Base-by-base conservation (phyloP, 2,329 filamentous ascomycete genomes). In the Basipetospora chlamydospora region DNA sequence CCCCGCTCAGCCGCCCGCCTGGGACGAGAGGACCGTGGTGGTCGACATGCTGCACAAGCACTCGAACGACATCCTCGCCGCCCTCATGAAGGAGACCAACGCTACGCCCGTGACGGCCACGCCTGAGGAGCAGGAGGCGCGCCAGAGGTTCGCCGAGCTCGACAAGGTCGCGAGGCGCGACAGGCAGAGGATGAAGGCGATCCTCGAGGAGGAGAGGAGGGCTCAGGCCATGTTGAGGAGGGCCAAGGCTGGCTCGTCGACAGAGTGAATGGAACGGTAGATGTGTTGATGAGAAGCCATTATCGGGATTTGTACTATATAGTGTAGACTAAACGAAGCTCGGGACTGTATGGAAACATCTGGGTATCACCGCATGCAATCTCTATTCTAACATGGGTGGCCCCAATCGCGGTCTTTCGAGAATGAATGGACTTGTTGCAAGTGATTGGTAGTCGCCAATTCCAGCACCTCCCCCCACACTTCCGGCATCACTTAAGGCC, bases 401-500 rank as follows among this genome's bases (percentile, higher is more conserved):
- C n/a, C n/a, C n/a, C n/a, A n/a, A n/a, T n/a, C n/a, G n/a, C n/a
- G n/a, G n/a, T n/a, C n/a, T n/a, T n/a, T n/a, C n/a, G n/a, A n/a
- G n/a, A n/a, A n/a, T n/a, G n/a, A n/a, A n/a, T n/a, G n/a, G n/a
- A n/a, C n/a, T n/a, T n/a, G n/a, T n/a, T n/a, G n/a, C n/a, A n/a
- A n/a, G n/a, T n/a, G n/a, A n/a, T n/a, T n/a, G n/a, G n/a, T n/a
- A n/a, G n/a, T n/a, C n/a, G n/a, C n/a, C n/a, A n/a, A n/a, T n/a
- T n/a, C n/a, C n/a, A n/a, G n/a, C n/a, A n/a, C n/a, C n/a, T n/a
- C n/a, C n/a, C n/a, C n/a, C n/a, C 13, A 23, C 20, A 33, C 22
- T 33, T 33, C 11, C 31, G 9, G 11, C n/a, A 20, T 64, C 52
- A 88, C 54, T 87, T 90, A 54, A 95, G 64, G 22, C 86, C 86